These are phyloP conservation scores for Neurospora sublineolata DNA, from an alignment of 495 filamentous ascomycete species.

Conservation along the genomic window DNA sequence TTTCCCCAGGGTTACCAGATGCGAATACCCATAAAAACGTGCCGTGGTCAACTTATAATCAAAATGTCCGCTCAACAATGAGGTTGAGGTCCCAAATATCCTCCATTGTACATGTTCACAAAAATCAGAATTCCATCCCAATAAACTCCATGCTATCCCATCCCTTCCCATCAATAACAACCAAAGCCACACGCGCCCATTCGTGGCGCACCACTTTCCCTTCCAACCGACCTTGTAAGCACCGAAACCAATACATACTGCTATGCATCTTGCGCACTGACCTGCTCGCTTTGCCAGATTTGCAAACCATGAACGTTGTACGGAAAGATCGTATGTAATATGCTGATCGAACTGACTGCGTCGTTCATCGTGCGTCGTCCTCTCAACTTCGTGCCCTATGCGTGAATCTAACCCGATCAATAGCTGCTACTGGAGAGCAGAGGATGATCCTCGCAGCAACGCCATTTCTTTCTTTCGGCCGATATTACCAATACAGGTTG, in stretches of 20 bases:
- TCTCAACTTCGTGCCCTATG: not conserved
- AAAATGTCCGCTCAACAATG: not conserved
- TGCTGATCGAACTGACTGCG: not conserved
- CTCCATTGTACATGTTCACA: not conserved
- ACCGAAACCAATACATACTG: not conserved
- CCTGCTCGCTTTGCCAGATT: not conserved
- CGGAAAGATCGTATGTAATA: not conserved
- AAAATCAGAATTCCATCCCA: not conserved
- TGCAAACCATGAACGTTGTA: not conserved
- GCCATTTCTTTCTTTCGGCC: not conserved
- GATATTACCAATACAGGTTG: not conserved
- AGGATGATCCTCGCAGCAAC: not conserved
- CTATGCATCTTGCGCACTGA: not conserved
- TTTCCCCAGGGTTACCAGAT: not conserved
- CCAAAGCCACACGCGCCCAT: not conserved
- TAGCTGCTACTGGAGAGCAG: not conserved
- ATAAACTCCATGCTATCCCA: constrained; percentile 2
- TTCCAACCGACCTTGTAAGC: not conserved
- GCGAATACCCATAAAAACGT: not conserved
- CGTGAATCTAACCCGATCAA: not conserved
- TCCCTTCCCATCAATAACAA: not conserved
- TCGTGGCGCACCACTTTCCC: not conserved
- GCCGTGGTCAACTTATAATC: not conserved
- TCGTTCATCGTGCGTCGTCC: not conserved
- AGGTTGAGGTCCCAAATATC: not conserved